These are phyloP conservation scores for Leucocoprinus leucothites DNA, from an alignment of 768 basidiomycete species.

Conservation along the genomic window DNA sequence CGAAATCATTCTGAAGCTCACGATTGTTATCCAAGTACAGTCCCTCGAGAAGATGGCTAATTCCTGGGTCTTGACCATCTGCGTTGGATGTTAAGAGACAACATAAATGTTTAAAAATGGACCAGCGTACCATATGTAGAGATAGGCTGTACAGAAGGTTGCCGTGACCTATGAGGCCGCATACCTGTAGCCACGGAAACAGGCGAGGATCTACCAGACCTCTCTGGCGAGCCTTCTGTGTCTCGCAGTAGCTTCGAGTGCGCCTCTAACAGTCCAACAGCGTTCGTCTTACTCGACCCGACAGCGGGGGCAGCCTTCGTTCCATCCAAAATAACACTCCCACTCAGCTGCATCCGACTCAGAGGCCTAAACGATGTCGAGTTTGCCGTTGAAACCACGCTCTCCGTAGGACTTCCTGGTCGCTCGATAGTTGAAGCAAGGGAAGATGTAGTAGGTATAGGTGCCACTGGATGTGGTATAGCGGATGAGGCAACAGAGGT, in stretches of 20 bases:
- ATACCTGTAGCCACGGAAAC: constrained; percentile 57
- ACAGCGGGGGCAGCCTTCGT: constrained; percentile 90
- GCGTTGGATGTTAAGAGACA: constrained; percentile 8
- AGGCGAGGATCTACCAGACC: constrained; percentile 80
- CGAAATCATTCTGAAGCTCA: constrained; percentile 88
- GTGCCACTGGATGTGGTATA: constrained; percentile 24
- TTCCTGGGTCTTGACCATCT: constrained; percentile 91
- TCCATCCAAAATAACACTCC: constrained; percentile 54
- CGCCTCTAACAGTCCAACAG: constrained; percentile 76
- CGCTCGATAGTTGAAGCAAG: constrained; percentile 39
- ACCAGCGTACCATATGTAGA: constrained; percentile 64
- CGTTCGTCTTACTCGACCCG: constrained; percentile 82
- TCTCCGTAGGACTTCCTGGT: constrained; percentile 80
- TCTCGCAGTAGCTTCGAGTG: constrained; percentile 54
- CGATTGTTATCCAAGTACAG: constrained; percentile 84
- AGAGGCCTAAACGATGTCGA: constrained; percentile 55
- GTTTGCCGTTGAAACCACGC: constrained; percentile 69
- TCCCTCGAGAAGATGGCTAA: constrained; percentile 85
- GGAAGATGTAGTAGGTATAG: constrained; percentile 19
- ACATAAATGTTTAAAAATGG: neutral
- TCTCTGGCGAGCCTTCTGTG: constrained; percentile 63
- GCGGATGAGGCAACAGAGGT: constrained; percentile 12
- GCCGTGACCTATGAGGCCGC: constrained; percentile 44
- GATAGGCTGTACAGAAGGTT: constrained; percentile 55
- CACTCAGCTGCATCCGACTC: constrained; percentile 60